phyloP scores from a whole-genome alignment of 139 green algal genomes.

The Raphidocelis subcapitata region DNA sequence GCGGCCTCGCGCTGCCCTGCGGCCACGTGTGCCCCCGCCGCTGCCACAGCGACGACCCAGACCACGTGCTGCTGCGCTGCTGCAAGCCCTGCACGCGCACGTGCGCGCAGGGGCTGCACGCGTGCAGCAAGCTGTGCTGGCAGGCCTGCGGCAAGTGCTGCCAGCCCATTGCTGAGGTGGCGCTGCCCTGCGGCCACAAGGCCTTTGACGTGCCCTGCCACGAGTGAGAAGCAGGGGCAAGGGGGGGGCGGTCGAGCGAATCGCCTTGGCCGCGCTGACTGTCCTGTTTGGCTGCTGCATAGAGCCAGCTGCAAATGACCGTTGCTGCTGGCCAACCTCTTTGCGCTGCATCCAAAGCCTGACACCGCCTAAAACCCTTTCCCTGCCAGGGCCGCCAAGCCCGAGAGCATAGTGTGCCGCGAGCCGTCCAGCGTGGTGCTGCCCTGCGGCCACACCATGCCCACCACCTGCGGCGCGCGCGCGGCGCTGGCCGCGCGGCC shows the following conservation, averaged over 20 bases:
- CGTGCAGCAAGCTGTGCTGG: constrained; percentile 38
- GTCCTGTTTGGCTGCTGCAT: too few species aligned
- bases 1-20: constrained; percentile 48
- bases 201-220: constrained; percentile 30
- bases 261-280: background rate
- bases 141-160: constrained; percentile 33
- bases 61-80: constrained; percentile 30
- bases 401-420: background rate
- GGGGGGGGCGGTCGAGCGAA: background rate
- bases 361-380: too few species aligned
- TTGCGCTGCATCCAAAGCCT: too few species aligned
- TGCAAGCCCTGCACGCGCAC: constrained; percentile 32
- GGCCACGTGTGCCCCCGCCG: constrained; percentile 60
- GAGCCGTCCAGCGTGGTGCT: background rate
- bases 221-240: constrained; percentile 25
- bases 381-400: constrained; percentile 6
- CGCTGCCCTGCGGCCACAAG: constrained; percentile 49
- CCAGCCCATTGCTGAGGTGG: constrained; percentile 6
- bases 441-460: constrained; percentile 13
- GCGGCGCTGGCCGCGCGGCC: background rate
- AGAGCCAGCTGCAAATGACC: too few species aligned
- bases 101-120: constrained; percentile 26
- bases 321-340: too few species aligned
- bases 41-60: constrained; percentile 50
- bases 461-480: background rate